Conservation (phyloP, 805 yeast genomes). For the Kluyveromyces dobzhanskii region DNA sequence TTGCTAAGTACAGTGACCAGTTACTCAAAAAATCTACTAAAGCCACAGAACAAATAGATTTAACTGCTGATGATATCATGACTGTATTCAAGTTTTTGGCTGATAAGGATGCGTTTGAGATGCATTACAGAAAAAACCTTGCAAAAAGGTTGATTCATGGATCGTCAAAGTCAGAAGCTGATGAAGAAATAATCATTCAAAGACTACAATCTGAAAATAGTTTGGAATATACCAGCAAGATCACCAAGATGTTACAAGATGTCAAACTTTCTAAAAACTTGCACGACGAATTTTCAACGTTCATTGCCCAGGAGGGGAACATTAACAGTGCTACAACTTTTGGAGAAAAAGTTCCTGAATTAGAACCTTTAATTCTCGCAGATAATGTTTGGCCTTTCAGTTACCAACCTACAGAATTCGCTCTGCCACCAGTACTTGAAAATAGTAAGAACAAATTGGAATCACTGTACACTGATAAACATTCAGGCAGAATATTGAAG, state of each 20-base stretch:
- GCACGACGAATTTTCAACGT: slow-evolving; percentile 36
- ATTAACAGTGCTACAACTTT: neutral
- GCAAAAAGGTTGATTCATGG: slow-evolving; percentile 86
- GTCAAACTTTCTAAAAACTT: slow-evolving; percentile 77
- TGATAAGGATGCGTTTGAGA: slow-evolving; percentile 93
- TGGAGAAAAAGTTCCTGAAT: slow-evolving; percentile 34
- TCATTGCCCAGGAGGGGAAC: slow-evolving; percentile 25
- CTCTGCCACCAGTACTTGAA: slow-evolving; percentile 59
- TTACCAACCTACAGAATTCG: slow-evolving; percentile 35
- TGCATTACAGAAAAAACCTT: slow-evolving; percentile 78
- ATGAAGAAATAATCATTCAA: slow-evolving; percentile 78
- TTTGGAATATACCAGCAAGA: slow-evolving; percentile 84
- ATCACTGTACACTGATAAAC: slow-evolving; percentile 61
- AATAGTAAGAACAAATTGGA: slow-evolving; percentile 60
- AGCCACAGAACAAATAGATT: slow-evolving; percentile 59
- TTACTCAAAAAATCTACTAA: slow-evolving; percentile 69
- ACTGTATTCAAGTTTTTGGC: slow-evolving; percentile 77
- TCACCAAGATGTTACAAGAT: slow-evolving; percentile 94
- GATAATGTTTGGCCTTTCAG: slow-evolving; percentile 82
- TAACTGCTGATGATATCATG: slow-evolving; percentile 81
- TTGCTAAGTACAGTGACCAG: slow-evolving; percentile 84
- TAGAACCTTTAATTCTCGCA: slow-evolving; percentile 73
- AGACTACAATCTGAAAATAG: slow-evolving; percentile 84
- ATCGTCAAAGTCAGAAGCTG: slow-evolving; percentile 70
- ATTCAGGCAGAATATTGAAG: slow-evolving; percentile 78